A percentile compares a stretch with the other conserved stretches of the same genome.
phyloP scores from a whole-genome alignment of 2,329 filamentous ascomycete genomes.

The Hawksworthiomyces lignivorus region DNA sequence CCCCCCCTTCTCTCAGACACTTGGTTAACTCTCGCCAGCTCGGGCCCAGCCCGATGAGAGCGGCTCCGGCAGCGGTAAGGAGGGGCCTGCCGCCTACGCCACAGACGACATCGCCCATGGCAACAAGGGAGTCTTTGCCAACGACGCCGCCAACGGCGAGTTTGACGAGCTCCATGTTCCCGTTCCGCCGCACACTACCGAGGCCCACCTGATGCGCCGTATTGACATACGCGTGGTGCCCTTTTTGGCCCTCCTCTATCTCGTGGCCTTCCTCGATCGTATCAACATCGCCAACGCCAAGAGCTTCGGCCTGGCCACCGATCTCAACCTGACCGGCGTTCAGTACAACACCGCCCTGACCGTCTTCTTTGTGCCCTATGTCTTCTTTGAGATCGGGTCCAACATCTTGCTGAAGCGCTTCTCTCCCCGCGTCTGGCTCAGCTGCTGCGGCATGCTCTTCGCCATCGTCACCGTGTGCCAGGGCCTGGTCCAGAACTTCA shows the following conservation, averaged over 20 bases:
- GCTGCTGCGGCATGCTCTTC: conserved; percentile 73
- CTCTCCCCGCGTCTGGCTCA: conserved; percentile 63
- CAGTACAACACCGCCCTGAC: conserved; percentile 63
- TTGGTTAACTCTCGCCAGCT: neutral
- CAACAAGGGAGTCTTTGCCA: neutral
- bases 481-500: conserved; percentile 25
- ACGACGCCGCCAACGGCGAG: neutral
- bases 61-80: conserved; percentile 1
- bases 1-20: too few relatives aligned
- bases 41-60: conserved; percentile 4
- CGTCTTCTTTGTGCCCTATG: conserved; percentile 77
- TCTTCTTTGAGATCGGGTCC: conserved; percentile 63
- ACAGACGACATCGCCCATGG: neutral
- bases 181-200: conserved; percentile 50
- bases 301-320: conserved; percentile 54
- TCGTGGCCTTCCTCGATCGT: conserved; percentile 62
- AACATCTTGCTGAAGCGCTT: conserved; percentile 64
- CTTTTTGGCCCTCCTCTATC: conserved; percentile 64
- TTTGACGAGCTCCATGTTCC: conserved; percentile 23
- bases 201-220: conserved; percentile 58
- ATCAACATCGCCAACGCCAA: conserved; percentile 76
- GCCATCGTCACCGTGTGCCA: conserved; percentile 21
- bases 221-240: conserved; percentile 67
- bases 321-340: conserved; percentile 50
- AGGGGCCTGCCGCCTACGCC: neutral